Conservation (phyloP, 2,329 filamentous ascomycete species). For the Ciborinia camelliae region DNA sequence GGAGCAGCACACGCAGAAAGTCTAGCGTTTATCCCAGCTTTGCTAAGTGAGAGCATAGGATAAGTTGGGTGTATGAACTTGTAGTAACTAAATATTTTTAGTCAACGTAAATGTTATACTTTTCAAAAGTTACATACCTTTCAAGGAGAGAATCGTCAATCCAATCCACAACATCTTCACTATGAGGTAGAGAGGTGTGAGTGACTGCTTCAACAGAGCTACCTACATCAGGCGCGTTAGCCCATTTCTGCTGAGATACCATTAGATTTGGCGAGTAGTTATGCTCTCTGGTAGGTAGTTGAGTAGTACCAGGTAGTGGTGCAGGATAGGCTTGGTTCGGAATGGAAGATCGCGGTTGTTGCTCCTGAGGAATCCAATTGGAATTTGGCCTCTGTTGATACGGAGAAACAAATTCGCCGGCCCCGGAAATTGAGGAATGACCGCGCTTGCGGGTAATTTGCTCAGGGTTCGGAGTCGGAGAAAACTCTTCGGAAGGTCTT, state of each 20-base stretch:
- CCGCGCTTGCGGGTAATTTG: conserved; percentile 45
- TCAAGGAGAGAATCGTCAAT: conserved; percentile 44
- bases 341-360: conserved; percentile 25
- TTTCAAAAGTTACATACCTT: conserved; percentile 34
- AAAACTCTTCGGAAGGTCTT: conserved; percentile 50
- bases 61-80: conserved; percentile 63
- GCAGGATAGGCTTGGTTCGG: conserved; percentile 21
- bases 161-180: conserved; percentile 41
- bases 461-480: conserved; percentile 47
- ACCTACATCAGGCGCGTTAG: conserved; percentile 33
- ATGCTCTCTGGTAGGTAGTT: conserved; percentile 29
- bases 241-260: conserved; percentile 35
- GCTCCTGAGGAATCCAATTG: conserved; percentile 31
- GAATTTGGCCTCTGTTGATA: conserved; percentile 38
- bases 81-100: conserved; percentile 54
- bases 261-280: conserved; percentile 37
- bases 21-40: conserved; percentile 52
- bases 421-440: conserved; percentile 47
- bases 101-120: background rate
- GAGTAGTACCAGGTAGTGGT: conserved; percentile 22
- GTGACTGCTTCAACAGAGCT: conserved; percentile 32
- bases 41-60: conserved; percentile 60
- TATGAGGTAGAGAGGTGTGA: conserved; percentile 25
- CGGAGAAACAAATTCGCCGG: conserved; percentile 38
- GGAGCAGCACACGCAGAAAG: conserved; percentile 53